Base-by-base conservation (phyloP, 2,329 filamentous ascomycete species). In the Alternaria incomplexa region DNA sequence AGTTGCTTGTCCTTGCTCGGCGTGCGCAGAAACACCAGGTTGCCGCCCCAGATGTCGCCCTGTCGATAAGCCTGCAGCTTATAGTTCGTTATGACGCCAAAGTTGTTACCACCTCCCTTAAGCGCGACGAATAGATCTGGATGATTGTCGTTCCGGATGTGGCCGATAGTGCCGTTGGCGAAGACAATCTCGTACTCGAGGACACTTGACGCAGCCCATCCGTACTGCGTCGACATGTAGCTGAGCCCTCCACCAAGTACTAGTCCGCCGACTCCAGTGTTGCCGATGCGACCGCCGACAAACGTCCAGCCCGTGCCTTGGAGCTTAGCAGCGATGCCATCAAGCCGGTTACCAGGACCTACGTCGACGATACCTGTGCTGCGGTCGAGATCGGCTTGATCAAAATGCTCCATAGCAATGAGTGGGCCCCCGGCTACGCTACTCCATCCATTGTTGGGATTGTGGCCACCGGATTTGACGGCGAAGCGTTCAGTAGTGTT, bases 111-210 rank as follows among this genome's bases (percentile, higher is more conserved):
- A 6, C 79, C 80, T 4, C 80, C 80, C 23, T 77, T 77, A 9
- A 82, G 70, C 6, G 78, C 75, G 30, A 73, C 74, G 70, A 79
- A 81, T 1, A 82, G 64, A 48, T 82, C 76, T 0, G 73, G 69
- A 55, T 79, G 40, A 26, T 73, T 69, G 28, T 68, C 65, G 15
- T 68, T 61, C 30, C 65, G 68, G 17, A 74, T 64, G 23, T 68
- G 64, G 1, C 63, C 69, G 22, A 78, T 80, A 12, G 77, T 82
- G 9, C 81, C 82, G 64, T 84, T 83, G 10, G 83, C 81, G n/a
- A 84, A 77, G 12, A 84, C 81, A 15, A 85, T 78, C 58, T 86
- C 82, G 52, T 77, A 84, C 53, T 83, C 81, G 23, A 83, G 51
- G 5, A 73, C 69, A 32, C 63, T 69, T 62, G 84, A 83, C 28